Evolutionary conservation across 805 yeast species (phyloP).

Genomic region (Metschnikowia reukaufii): DNA sequence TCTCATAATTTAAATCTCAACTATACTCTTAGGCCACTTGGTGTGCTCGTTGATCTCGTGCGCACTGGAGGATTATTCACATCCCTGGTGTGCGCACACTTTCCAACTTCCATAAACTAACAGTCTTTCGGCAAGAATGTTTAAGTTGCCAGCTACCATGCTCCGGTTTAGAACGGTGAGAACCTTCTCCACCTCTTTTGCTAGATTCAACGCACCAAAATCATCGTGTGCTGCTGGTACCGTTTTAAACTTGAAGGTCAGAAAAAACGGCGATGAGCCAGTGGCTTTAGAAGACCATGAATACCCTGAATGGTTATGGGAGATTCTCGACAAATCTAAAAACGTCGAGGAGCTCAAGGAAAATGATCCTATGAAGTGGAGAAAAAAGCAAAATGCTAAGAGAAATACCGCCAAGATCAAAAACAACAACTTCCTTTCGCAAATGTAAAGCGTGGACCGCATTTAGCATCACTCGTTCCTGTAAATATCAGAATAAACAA

Average conservation of each 20-base stretch:
- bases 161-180: slow-evolving; percentile 14
- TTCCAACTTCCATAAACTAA: background rate
- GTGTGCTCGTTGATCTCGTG: too few species aligned
- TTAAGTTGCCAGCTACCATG: slow-evolving; percentile 6
- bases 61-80: background rate
- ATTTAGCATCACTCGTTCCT: slow-evolving; percentile 6
- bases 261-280: slow-evolving; percentile 81
- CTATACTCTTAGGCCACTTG: too few species aligned
- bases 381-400: slow-evolving; percentile 63
- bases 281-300: slow-evolving; percentile 84
- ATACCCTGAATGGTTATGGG: slow-evolving; percentile 96
- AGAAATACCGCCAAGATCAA: slow-evolving; percentile 70
- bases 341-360: slow-evolving; percentile 55
- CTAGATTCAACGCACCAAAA: slow-evolving; percentile 15
- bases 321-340: slow-evolving; percentile 65
- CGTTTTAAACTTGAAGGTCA: slow-evolving; percentile 65
- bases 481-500: slow-evolving; percentile 12
- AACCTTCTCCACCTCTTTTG: slow-evolving; percentile 12
- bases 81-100: slow-evolving; percentile 2
- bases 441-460: slow-evolving; percentile 16
- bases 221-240: slow-evolving; percentile 74
- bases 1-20: background rate
- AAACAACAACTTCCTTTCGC: slow-evolving; percentile 70
- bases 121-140: slow-evolving; percentile 6
- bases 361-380: slow-evolving; percentile 65